Base-by-base conservation (phyloP, 2,329 filamentous ascomycete species). In the Hymenoscyphus occultus region DNA sequence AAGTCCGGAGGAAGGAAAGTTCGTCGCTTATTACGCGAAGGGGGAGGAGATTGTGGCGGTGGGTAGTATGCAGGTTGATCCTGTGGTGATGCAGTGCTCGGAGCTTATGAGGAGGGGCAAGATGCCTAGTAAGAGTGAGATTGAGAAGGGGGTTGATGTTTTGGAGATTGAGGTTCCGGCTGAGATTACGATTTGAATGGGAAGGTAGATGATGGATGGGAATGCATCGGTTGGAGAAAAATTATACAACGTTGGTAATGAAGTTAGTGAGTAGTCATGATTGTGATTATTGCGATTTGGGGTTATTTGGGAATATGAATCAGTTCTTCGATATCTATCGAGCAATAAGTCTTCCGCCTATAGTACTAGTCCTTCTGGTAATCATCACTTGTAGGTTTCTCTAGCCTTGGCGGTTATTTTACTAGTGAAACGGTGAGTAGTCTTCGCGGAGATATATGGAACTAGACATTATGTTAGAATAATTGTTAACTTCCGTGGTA, bases 61-160 rank as follows among this genome's bases (percentile, higher is more conserved):
- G 72, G 92, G 92, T 0, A 94, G 86, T 65, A 97, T 97, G 92
- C 89, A 90, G 69, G 88, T 87, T 79, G 95, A 99, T 76, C 95
- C 95, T 0, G 85, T 91, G 64, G 93, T 97, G 90, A 79, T 80
- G 1, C 92, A 97, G 79, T 84, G 84, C 61, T 90, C 91, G 1
- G 92, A 96, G 81, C 79, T 98, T 78, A 96, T 98, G 91, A 83
- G 89, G 66, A 81, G 86, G 69, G 86, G 86, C 45, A 90, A 87
- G 77, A 97, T 98, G 93, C 89, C 91, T 1, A 83, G 80, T 62
- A 97, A 96, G 86, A 86, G 80, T 68, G 85, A 96, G 74, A 79
- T 98, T 59, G 78, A 89, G 75, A 83, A 82, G 60, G 90, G 90
- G 0, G 77, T 73, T n/a, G 73, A 76, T 71, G 69, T 75, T 54